phyloP scores from a whole-genome alignment of 1,284 basidiomycete genomes.

The Apiotrichum porosum region DNA sequence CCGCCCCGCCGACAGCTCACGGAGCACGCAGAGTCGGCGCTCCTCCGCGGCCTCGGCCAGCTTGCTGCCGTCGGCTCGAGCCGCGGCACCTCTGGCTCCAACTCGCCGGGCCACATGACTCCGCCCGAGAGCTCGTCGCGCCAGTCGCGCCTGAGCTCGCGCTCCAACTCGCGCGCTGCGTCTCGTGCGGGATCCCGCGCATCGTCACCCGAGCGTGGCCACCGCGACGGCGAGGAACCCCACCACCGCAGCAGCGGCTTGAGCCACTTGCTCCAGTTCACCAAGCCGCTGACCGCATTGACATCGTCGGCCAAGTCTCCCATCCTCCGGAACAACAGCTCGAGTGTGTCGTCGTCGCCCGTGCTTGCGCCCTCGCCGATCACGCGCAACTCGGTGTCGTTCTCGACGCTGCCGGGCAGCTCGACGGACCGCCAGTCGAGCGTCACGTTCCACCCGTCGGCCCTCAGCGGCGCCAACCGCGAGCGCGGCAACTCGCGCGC shows the following conservation, averaged over 20 bases:
- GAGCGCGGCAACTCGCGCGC: not conserved
- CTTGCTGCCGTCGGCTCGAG: conserved; percentile 10
- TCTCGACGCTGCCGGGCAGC: conserved; percentile 14
- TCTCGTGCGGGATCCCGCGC: conserved; percentile 53
- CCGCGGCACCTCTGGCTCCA: conserved; percentile 1
- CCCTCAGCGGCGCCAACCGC: not conserved
- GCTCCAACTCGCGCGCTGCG: conserved; percentile 44
- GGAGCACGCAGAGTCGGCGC: conserved; percentile 73
- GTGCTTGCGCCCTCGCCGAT: not conserved
- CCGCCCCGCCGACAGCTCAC: conserved; percentile 53
- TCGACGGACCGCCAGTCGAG: conserved; percentile 1
- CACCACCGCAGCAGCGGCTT: conserved; percentile 9
- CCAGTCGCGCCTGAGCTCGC: conserved; percentile 24
- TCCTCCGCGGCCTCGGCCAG: conserved; percentile 61
- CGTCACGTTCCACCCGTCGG: conserved; percentile 8
- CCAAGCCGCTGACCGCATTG: conserved; percentile 15
- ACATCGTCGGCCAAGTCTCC: not conserved
- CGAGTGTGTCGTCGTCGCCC: not conserved
- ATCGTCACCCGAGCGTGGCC: conserved; percentile 44
- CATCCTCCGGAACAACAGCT: not conserved
- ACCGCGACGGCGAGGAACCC: conserved; percentile 1
- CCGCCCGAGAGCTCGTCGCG: not conserved
- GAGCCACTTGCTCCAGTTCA: conserved; percentile 18
- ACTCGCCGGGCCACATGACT: not conserved
- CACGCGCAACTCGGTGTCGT: conserved; percentile 9